Evolutionary conservation across 225 moss, liverwort and hornwort species (phyloP), one percentile per base, ranked within the genome.

Genomic region (Sphagnum contortum): DNA sequence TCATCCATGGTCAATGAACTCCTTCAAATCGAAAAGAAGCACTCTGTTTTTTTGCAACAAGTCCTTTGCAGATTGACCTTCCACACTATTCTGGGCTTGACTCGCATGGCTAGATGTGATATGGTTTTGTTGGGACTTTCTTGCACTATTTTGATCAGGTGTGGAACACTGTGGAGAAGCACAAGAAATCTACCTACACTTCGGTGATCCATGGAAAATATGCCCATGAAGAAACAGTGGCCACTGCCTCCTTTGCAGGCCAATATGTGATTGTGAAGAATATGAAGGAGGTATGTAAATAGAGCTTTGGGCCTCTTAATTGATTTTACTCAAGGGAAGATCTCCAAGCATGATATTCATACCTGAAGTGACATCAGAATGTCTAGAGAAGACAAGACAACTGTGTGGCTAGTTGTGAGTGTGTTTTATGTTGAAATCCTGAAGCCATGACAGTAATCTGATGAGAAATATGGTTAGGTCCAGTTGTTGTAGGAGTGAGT

Each of bases 171-270:
- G 96, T 98, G 49, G 96, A 98, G 76, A 90, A 88, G 72, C 96
- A 98, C 61, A 98, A 98, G 48, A 98, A 91, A 76, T 76, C 80
- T 3, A 83, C 77, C 3, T 84, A 85, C 62, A 98, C 96, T 4
- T 98, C 96, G 54, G 89, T 98, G 8, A 98, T 98, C 51, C 96
- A 98, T 62, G 96, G 96, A 58, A 98, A 98, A 70, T 91, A 89
- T 64, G 78, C 83, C 2, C 93, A 98, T 54, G 96, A 98, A 66
- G 96, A 98, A 76, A 98, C 92, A 0, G 85, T 98, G 9, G 96
- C 96, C 55, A 98, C 96, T 12, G 96, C 96, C 8, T 93, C 92
- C 50, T 98, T 98, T 66, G 96, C 96, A 48, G 93, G 89, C 4
- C 89, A 81, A 57, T 98, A 98, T 47, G 57, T 98, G 58, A 92